Base-by-base conservation (phyloP, 805 yeast genomes). In the Hanseniaspora lachancei region DNA sequence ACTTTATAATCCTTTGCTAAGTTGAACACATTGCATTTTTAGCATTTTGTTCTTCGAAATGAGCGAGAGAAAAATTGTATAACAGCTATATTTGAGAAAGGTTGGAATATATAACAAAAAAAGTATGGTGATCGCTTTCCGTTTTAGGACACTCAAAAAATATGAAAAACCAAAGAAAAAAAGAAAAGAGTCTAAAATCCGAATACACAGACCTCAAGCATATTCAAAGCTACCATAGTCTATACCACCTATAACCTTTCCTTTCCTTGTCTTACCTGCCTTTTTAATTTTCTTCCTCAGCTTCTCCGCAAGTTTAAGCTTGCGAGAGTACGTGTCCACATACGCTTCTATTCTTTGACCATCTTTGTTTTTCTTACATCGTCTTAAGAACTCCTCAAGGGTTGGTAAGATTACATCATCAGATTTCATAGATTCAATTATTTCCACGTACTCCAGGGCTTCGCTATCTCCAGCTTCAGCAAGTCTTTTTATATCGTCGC, bases 341-440 rank as follows among this genome's bases (percentile, higher is more conserved):
- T 59, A 62, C 23, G 57, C 47, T 6, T 51, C 46, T 39, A 68
- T 59, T 51, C 57, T 67, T 2, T 61, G 62, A 1, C 62, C 62
- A 55, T 68, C 63, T 50, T 66, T 67, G 6, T 62, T 54, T 58
- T 67, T 67, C 54, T 66, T 68, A 2, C 67, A 69, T 13, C 55
- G 58, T 43, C 65, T 66, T n/a, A 67, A 49, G 3, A 63, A 54
- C 13, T 55, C 54, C 40, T 67, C 71, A 0, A 63, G n/a, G 38
- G 20, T 54, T 8, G 52, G 57, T 12, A 24, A 5, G n/a, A 52
- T 44, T 21, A 32, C 21, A 13, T 43, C 27, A 5, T 34, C 47
- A 36, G 23, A 18, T 3, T 39, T n/a, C 27, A 40, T 35, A 7
- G 40, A 29, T 3, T 16, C 24, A 34, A 34, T 13, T 13, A 32